Conservation (phyloP, 495 filamentous ascomycete species). For the Hypoxylon rickii region DNA sequence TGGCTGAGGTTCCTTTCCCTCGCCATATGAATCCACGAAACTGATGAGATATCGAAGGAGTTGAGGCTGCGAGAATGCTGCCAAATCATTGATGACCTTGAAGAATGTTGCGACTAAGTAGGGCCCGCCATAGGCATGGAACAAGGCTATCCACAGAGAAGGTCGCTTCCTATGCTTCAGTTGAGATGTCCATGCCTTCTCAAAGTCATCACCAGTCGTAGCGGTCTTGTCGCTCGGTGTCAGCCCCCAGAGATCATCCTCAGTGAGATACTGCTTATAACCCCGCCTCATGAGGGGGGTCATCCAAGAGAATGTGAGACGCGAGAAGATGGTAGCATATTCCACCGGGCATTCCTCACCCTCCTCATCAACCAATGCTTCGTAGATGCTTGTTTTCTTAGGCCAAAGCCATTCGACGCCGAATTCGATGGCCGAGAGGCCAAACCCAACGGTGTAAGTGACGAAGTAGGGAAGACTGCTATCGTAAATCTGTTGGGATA, state of each 20-base stretch:
- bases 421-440: slow-evolving; percentile 75
- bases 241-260: slow-evolving; percentile 96
- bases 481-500: slow-evolving; percentile 72
- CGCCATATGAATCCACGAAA: slow-evolving; percentile 80
- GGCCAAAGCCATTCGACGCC: slow-evolving; percentile 86
- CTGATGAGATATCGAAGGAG: slow-evolving; percentile 81
- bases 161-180: slow-evolving; percentile 71
- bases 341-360: slow-evolving; percentile 92
- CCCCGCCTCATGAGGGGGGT: slow-evolving; percentile 96
- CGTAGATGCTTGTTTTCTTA: slow-evolving; percentile 84
- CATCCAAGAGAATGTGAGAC: slow-evolving; percentile 98
- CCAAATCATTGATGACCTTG: slow-evolving; percentile 80
- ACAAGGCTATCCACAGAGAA: slow-evolving; percentile 90
- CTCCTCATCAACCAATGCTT: slow-evolving; percentile 72
- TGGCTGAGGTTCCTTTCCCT: slow-evolving; percentile 67
- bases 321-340: slow-evolving; percentile 92
- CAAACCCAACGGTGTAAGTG: slow-evolving; percentile 73
- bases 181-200: slow-evolving; percentile 77
- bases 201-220: slow-evolving; percentile 66
- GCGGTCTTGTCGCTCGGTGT: slow-evolving; percentile 78
- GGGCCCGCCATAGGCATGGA: slow-evolving; percentile 80
- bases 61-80: slow-evolving; percentile 91
- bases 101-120: slow-evolving; percentile 80
- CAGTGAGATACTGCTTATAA: slow-evolving; percentile 88
- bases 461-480: slow-evolving; percentile 75